Base-by-base conservation (phyloP, 2,329 filamentous ascomycete genomes). In the Colletotrichum gigasporum region DNA sequence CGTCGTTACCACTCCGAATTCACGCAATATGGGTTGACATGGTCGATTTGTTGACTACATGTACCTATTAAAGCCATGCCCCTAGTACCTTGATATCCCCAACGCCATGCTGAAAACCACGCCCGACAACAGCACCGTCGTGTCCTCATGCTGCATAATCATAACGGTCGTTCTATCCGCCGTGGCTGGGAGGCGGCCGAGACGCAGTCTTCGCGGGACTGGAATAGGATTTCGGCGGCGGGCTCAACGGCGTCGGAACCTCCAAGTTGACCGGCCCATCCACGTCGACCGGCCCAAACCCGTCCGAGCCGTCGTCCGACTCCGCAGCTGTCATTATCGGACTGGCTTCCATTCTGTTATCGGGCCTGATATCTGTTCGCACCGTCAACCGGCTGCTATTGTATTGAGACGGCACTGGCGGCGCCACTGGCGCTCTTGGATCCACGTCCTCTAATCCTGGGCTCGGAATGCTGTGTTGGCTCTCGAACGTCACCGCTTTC, bases 191-290 rank as follows among this genome's bases (percentile, higher is more conserved):
- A 45, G 12, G 2, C 28, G 10, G 4, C 18, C 32, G n/a, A 42
- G 39, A 8, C 34, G 45, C 14, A 24, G 18, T n/a, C 11, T 18
- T 64, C n/a, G 41, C 18, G 2, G 57, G 56, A 12, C 56, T 62
- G 10, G 26, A 12, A n/a, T 44, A 62, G 5, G n/a, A 24, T 16
- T 54, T 54, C 11, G 62, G 62, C 14, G 62, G 62, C 9, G 62
- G 62, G n/a, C 62, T 65, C 35, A 65, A 34, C 14, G 62, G 56
- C 8, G 62, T 65, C 5, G 42, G 28, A 30, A 65, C 42, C 12
- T 62, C 62, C 9, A 44, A 42, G 3, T 62, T 35, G 16, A 16
- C 42, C 18, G 42, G 42, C 11, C 22, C 50, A 37, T n/a, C n/a
- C 9, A 44, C 50, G 3, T 62, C 42, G 16, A 16, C 42, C 18